Evolutionary conservation across 768 basidiomycete genomes (phyloP), one percentile per base, ranked within the genome.

Genomic region (Agaricus sinodeliciosus): DNA sequence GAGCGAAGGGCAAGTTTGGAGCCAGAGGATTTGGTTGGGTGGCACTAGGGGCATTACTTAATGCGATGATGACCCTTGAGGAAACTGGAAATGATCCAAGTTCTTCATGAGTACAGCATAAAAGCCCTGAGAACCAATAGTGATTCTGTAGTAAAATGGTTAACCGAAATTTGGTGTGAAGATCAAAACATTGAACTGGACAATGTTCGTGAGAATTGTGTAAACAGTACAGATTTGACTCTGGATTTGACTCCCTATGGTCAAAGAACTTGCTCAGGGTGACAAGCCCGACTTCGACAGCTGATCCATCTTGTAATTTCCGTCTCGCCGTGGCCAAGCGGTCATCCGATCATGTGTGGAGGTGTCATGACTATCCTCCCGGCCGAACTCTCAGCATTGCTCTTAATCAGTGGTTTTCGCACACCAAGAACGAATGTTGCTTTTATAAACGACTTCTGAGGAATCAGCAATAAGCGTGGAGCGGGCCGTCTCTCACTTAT

Each of bases 1-100:
- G 65, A 3, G 43, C 54, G 44, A 49, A 62, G 18, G 62, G 66
- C 12, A 54, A 55, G 9, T 84, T 82, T 54, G 84, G 82, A 0
- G 79, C 77, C 15, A 71, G 75, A 49, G 82, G 77, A 59, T 85
- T 83, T 62, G 72, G 76, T 27, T 84, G 79, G 77, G 60, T 85
- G 19, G 74, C 78, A 5, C 63, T 85, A 37, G 77, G 79, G 1
- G 71, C 72, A 6, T 68, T 82, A 18, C 83, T 85, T 50, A 82
- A 83, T 41, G 68, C 69, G 22, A 63, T 74, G 6, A 15, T 18
- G n/a, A 9, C 18, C 13, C 36, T 53, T 11, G 51, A 53, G 44
- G 51, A 46, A 11, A 7, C n/a, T 9, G 15, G 1, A 16, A 15
- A 19, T 3, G 18, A 31, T 15, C 27, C 25, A 43, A 26, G 42